Evolutionary conservation across 2,329 filamentous ascomycete genomes (phyloP).

Genomic region (Fusarium agapanthi): DNA sequence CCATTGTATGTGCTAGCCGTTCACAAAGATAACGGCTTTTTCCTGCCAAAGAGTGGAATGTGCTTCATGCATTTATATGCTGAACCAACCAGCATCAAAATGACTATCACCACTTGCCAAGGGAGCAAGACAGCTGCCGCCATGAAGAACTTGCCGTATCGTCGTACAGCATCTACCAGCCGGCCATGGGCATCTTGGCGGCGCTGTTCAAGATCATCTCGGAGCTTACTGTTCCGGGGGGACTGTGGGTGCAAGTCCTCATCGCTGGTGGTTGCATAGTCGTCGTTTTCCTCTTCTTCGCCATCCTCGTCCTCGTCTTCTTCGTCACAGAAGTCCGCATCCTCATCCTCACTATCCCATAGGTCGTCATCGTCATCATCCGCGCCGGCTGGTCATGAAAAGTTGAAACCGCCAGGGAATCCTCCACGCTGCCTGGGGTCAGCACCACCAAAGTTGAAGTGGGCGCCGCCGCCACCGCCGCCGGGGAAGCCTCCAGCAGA

Average conservation of each 20-base stretch:
- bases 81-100: constrained; percentile 47
- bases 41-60: constrained; percentile 36
- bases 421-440: constrained; percentile 50
- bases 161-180: constrained; percentile 54
- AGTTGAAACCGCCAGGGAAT: constrained; percentile 52
- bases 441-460: constrained; percentile 63
- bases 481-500: constrained; percentile 59
- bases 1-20: constrained; percentile 19
- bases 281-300: constrained; percentile 39
- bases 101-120: constrained; percentile 50
- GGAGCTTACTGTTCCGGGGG: constrained; percentile 38
- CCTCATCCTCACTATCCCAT: constrained; percentile 48
- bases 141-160: constrained; percentile 52
- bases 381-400: constrained; percentile 59
- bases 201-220: constrained; percentile 44
- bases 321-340: constrained; percentile 36
- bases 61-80: constrained; percentile 53
- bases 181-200: constrained; percentile 49
- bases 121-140: constrained; percentile 60
- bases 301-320: constrained; percentile 38
- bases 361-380: constrained; percentile 44
- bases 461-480: constrained; percentile 61
- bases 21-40: constrained; percentile 38
- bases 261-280: constrained; percentile 31
- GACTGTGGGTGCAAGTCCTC: constrained; percentile 30